Percentiles rank a stretch among this genome's conserved stretches.
These are phyloP conservation scores for Pleurotus tuber-regium DNA, from an alignment of 768 basidiomycete genomes.

Conservation along the genomic window DNA sequence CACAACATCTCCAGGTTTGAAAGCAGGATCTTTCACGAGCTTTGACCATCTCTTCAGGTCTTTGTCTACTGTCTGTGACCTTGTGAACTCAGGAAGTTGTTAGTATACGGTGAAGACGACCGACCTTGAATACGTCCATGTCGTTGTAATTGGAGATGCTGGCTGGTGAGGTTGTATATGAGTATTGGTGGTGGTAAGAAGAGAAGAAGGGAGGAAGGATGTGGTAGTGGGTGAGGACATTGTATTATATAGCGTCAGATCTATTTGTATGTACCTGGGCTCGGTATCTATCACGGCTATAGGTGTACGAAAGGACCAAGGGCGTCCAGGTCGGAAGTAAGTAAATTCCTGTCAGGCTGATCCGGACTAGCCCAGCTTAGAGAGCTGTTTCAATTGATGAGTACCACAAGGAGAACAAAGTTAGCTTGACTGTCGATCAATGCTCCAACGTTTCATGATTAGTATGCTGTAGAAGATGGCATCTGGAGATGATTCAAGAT, in stretches of 20 bases:
- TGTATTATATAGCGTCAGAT: not conserved
- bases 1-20: constrained; percentile 29
- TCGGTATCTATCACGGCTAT: not conserved
- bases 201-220: constrained; percentile 10
- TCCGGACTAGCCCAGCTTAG: not conserved
- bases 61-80: not conserved
- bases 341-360: not conserved
- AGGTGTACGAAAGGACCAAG: not conserved
- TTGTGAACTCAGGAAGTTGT: too few relatives aligned
- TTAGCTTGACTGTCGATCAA: not conserved
- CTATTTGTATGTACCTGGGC: not conserved
- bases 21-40: constrained; percentile 17
- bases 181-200: constrained; percentile 17
- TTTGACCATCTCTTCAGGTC: not conserved
- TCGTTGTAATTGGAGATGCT: constrained; percentile 18
- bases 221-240: not conserved
- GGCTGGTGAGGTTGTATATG: too few relatives aligned
- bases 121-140: not conserved
- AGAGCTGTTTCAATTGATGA: not conserved
- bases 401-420: constrained; percentile 1
- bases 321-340: not conserved
- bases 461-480: not conserved
- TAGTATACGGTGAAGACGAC: too few relatives aligned
- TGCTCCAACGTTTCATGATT: too few relatives aligned
- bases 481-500: not conserved